These are phyloP conservation scores for Claviceps sp. DNA, from an alignment of 2,329 filamentous ascomycete species.

Conservation along the genomic window DNA sequence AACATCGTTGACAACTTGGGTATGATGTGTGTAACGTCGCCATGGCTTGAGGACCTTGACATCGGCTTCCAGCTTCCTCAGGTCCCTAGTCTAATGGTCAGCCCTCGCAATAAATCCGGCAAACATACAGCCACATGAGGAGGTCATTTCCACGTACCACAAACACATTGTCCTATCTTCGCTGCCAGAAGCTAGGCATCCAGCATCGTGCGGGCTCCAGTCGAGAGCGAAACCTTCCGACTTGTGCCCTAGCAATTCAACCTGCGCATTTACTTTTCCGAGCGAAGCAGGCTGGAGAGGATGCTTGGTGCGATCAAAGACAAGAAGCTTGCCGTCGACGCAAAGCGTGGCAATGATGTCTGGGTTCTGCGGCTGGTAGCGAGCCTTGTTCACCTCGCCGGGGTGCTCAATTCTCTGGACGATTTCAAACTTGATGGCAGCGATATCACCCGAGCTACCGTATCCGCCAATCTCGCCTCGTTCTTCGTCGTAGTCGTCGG, in stretches of 20 bases:
- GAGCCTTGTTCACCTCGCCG: conserved; percentile 94
- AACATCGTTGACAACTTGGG: conserved; percentile 88
- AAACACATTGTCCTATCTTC: conserved; percentile 85
- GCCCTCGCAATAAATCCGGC: not conserved
- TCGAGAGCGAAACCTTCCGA: conserved; percentile 83
- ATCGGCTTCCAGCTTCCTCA: conserved; percentile 59
- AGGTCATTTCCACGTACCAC: conserved; percentile 45
- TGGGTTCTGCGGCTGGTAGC: conserved; percentile 94
- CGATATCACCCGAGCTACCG: conserved; percentile 57
- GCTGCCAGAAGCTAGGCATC: conserved; percentile 77
- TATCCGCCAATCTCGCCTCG: conserved; percentile 90
- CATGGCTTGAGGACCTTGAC: conserved; percentile 58
- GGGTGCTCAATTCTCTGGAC: conserved; percentile 95
- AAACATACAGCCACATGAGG: not conserved
- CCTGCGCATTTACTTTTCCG: conserved; percentile 64
- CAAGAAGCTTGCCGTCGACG: conserved; percentile 72
- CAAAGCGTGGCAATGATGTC: conserved; percentile 93
- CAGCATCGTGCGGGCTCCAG: conserved; percentile 78
- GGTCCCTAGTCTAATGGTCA: conserved; percentile 45
- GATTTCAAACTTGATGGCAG: conserved; percentile 74
- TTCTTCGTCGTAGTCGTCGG: conserved; percentile 80
- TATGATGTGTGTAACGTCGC: conserved; percentile 75
- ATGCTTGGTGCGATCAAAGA: conserved; percentile 96
- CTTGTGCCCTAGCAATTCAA: conserved; percentile 73
- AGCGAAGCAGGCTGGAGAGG: conserved; percentile 51